These are phyloP conservation scores for Puccinia triticina DNA, from an alignment of 1,284 basidiomycete species.

Conservation along the genomic window DNA sequence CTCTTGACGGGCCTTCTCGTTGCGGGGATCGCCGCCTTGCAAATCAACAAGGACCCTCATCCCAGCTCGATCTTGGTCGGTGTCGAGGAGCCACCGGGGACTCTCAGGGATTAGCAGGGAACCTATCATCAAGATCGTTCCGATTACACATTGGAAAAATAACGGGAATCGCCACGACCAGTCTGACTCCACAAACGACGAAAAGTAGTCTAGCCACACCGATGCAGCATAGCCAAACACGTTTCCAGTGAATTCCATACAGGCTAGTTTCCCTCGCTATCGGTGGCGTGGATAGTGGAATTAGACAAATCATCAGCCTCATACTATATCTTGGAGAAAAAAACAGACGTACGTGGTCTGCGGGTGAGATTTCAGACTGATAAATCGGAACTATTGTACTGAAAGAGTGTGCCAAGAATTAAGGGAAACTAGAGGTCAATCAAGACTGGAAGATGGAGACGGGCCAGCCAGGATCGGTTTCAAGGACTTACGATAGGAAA, in stretches of 20 bases:
- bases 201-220: constrained; percentile 94
- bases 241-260: constrained; percentile 94
- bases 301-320: not conserved
- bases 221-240: constrained; percentile 84
- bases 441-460: not conserved
- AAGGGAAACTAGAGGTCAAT: constrained; percentile 7
- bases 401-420: constrained; percentile 41
- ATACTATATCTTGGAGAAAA: not conserved
- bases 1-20: constrained; percentile 76
- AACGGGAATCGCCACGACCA: constrained; percentile 62
- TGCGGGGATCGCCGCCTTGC: constrained; percentile 77
- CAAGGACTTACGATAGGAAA: constrained; percentile 73
- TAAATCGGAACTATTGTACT: constrained; percentile 97
- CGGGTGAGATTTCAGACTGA: constrained; percentile 93
- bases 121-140: constrained; percentile 76
- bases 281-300: not conserved
- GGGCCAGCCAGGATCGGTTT: not conserved
- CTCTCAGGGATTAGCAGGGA: constrained; percentile 89
- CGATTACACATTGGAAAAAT: constrained; percentile 69
- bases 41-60: constrained; percentile 86
- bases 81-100: constrained; percentile 92
- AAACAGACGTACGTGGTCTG: constrained; percentile 73
- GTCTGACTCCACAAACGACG: constrained; percentile 69
- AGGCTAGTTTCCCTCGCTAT: constrained; percentile 84
- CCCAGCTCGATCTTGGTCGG: constrained; percentile 80